These are phyloP conservation scores for Anthracocystis panici-leucophaei DNA, from an alignment of 1,284 basidiomycete species.

Conservation along the genomic window DNA sequence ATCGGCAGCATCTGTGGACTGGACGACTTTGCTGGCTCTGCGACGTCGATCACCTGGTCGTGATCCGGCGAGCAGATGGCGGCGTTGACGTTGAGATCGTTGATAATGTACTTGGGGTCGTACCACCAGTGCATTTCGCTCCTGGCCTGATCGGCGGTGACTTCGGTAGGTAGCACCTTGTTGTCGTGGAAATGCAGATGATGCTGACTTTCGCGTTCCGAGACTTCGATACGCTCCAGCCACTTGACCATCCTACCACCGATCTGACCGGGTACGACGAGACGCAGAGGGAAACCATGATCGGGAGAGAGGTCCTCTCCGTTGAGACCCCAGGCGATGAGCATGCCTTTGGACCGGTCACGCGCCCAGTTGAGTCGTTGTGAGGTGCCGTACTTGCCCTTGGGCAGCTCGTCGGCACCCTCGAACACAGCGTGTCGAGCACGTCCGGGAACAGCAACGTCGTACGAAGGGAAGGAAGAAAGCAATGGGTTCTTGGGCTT, in stretches of 20 bases:
- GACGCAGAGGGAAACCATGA: slow-evolving; percentile 77
- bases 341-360: slow-evolving; percentile 74
- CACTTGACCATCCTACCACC: slow-evolving; percentile 75
- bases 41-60: slow-evolving; percentile 72
- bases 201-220: slow-evolving; percentile 74
- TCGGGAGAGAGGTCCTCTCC: slow-evolving; percentile 73
- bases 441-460: slow-evolving; percentile 58
- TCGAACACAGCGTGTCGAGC: slow-evolving; percentile 77
- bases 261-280: slow-evolving; percentile 78
- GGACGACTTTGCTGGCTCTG: neutral
- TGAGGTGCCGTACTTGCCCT: slow-evolving; percentile 78
- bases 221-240: slow-evolving; percentile 76
- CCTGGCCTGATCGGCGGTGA: slow-evolving; percentile 75
- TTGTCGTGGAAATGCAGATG: slow-evolving; percentile 73
- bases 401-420: slow-evolving; percentile 76
- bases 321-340: slow-evolving; percentile 78
- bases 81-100: slow-evolving; percentile 77
- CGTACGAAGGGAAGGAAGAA: slow-evolving; percentile 62
- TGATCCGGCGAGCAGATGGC: slow-evolving; percentile 76
- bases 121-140: slow-evolving; percentile 77
- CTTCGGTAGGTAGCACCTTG: slow-evolving; percentile 76
- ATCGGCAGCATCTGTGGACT: slow-evolving; percentile 50
- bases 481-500: slow-evolving; percentile 70
- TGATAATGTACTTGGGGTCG: slow-evolving; percentile 74
- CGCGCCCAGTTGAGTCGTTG: slow-evolving; percentile 74